Percentiles rank a stretch among this genome's conserved stretches.
Evolutionary conservation across 139 green algal genomes (phyloP).

Genomic region (Tetradesmus obliquus): DNA sequence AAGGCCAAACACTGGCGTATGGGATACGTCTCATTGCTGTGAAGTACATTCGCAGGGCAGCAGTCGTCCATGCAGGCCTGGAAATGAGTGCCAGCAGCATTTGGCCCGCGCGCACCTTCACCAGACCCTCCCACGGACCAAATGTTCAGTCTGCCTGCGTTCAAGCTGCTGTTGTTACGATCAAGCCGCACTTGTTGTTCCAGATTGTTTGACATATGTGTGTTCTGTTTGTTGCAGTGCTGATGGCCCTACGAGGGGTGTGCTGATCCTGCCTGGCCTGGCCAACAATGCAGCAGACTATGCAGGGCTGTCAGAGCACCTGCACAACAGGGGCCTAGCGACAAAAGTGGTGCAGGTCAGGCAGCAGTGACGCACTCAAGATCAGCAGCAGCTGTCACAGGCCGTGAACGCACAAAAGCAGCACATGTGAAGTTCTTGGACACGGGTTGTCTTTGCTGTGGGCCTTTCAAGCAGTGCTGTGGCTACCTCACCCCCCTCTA

Average conservation of each 20-base stretch:
- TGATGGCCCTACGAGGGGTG: slow-evolving; percentile 38
- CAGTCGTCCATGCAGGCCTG: not conserved
- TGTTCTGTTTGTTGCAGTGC: slow-evolving; percentile 49
- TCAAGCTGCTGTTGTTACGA: not conserved
- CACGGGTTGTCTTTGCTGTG: not conserved
- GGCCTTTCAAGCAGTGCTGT: not conserved
- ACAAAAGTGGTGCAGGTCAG: slow-evolving; percentile 67
- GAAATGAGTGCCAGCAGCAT: not conserved
- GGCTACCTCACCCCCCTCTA: not conserved
- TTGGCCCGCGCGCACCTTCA: not conserved
- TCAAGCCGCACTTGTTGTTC: not conserved
- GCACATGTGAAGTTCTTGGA: not conserved
- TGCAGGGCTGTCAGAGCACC: slow-evolving; percentile 55
- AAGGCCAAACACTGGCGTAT: not conserved
- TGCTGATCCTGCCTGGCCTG: slow-evolving; percentile 88
- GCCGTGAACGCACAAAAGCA: not conserved
- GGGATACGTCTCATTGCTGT: not conserved
- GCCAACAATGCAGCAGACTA: slow-evolving; percentile 93
- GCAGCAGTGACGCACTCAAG: not conserved
- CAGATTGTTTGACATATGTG: slow-evolving; percentile 14
- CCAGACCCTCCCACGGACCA: not conserved
- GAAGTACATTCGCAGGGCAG: not conserved
- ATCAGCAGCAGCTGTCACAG: not conserved
- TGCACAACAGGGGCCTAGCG: slow-evolving; percentile 32
- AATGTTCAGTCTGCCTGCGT: not conserved